Evolutionary conservation across 73 alveolate genomes (phyloP).

Genomic region (Urostyla sp.): DNA sequence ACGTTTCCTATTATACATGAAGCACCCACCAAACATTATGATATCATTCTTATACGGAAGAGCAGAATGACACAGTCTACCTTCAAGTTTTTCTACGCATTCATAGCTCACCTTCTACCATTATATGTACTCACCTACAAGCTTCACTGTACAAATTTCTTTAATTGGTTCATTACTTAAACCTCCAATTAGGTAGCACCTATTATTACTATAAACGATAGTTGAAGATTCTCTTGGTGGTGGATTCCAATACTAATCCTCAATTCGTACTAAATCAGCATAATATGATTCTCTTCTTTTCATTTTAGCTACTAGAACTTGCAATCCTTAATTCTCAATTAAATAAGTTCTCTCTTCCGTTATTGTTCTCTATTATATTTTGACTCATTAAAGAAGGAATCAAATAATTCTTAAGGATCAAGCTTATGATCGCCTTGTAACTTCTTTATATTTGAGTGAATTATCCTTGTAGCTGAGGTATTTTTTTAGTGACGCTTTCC

Average conservation of each 20-base stretch:
- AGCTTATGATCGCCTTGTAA: neutral
- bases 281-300: constrained; percentile 16
- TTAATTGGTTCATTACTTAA: constrained; percentile 32
- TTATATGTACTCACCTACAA: neutral
- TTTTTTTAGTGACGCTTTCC: neutral
- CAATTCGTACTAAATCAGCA: neutral
- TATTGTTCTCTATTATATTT: neutral
- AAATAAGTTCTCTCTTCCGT: neutral
- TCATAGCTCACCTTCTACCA: constrained; percentile 35
- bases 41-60: constrained; percentile 11
- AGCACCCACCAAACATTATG: constrained; percentile 48
- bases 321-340: neutral
- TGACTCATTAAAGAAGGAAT: neutral
- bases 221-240: constrained; percentile 58
- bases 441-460: neutral
- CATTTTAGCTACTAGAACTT: neutral
- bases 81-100: constrained; percentile 36
- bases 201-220: neutral
- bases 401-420: neutral
- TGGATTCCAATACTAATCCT: constrained; percentile 42
- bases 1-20: constrained; percentile 41
- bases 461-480: neutral
- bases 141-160: constrained; percentile 4
- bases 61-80: constrained; percentile 22
- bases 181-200: constrained; percentile 38